A percentile compares a stretch with the other conserved stretches of the same genome.
These are phyloP conservation scores for Melanomma pulvis-pyrius DNA, from an alignment of 495 filamentous ascomycete species.

Conservation along the genomic window DNA sequence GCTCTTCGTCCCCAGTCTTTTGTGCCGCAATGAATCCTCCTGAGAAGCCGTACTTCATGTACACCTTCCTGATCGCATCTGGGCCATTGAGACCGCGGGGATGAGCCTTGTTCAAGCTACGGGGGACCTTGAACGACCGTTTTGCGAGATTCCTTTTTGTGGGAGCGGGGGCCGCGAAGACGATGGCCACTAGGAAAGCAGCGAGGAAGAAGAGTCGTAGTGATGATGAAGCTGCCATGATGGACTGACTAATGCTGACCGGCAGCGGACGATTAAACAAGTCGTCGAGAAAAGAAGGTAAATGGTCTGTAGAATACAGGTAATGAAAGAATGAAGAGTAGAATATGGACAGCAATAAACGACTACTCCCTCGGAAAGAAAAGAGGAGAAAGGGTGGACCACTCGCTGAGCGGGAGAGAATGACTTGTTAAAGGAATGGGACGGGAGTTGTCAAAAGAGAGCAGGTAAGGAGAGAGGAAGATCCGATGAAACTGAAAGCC, in stretches of 20 bases:
- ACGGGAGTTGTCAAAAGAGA: background rate
- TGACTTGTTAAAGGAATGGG: constrained; percentile 17
- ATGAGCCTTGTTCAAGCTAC: constrained; percentile 26
- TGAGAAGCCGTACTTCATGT: constrained; percentile 26
- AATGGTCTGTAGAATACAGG: constrained; percentile 23
- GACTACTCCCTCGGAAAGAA: constrained; percentile 9
- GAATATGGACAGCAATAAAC: constrained; percentile 3
- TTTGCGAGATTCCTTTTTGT: constrained; percentile 24
- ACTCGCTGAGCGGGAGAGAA: constrained; percentile 28
- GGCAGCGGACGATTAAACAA: constrained; percentile 20
- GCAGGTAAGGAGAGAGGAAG: constrained; percentile 2
- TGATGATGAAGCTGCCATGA: constrained; percentile 26
- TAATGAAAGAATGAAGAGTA: constrained; percentile 11
- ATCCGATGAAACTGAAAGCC: constrained; percentile 32
- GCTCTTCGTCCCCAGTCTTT: background rate
- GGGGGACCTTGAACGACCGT: constrained; percentile 35
- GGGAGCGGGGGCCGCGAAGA: constrained; percentile 26
- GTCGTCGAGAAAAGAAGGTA: constrained; percentile 29
- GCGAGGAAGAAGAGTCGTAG: constrained; percentile 33
- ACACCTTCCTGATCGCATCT: constrained; percentile 37
- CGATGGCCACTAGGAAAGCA: constrained; percentile 31
- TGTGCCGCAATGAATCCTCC: constrained; percentile 25
- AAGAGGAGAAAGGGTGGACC: constrained; percentile 16
- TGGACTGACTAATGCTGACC: constrained; percentile 36
- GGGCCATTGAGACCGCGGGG: constrained; percentile 29